Base-by-base conservation (phyloP, 768 basidiomycete species). In the Kwoniella sp. region DNA sequence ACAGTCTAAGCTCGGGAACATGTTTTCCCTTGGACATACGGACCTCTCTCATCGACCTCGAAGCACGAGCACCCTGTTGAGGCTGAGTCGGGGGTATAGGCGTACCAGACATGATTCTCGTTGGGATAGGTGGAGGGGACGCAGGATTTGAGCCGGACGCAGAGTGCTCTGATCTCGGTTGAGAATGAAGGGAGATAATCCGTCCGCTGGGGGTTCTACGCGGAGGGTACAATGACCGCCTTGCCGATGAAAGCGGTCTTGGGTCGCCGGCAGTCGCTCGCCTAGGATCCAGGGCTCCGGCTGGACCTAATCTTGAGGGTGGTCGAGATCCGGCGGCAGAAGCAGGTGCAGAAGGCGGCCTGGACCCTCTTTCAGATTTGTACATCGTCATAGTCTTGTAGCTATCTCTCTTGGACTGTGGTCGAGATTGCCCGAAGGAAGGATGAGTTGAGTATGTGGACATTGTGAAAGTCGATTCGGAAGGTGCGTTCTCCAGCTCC, bases 1-100 rank as follows among this genome's bases (percentile, higher is more conserved):
- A 58, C 28, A 67, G 34, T 3, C 22, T 17, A 5, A 70, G 61
- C 7, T 34, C 50, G 1, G 67, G 61, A 13, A 65, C 64, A 26
- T 31, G 37, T 50, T 38, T 47, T 22, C 67, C 56, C 30, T 59
- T 63, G 5, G 50, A 54, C 34, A 59, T 50, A 22, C 50, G 55
- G 11, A 34, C 37, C 13, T 37, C 50, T 23, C 48, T 52, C 23
- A 58, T n/a, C 1, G 60, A 58, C 30, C 58, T 20, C n/a, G 58
- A 29, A 52, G 15, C 15, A 11, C 41, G 9, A 17, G 41, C 41
- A 45, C 41, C 41, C 7, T 7, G 38, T 20, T 17, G 53, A n/a
- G 31, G 12, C 41, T 55, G 20, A 41, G 9, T 22, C 13, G 28
- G 23, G 23, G 47, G 53, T 41, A 29, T 28, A 47, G 54, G 29